Percentiles rank a stretch among this genome's conserved stretches.
phyloP scores from a whole-genome alignment of 331 rosid genomes.

The Rosa hybrid region DNA sequence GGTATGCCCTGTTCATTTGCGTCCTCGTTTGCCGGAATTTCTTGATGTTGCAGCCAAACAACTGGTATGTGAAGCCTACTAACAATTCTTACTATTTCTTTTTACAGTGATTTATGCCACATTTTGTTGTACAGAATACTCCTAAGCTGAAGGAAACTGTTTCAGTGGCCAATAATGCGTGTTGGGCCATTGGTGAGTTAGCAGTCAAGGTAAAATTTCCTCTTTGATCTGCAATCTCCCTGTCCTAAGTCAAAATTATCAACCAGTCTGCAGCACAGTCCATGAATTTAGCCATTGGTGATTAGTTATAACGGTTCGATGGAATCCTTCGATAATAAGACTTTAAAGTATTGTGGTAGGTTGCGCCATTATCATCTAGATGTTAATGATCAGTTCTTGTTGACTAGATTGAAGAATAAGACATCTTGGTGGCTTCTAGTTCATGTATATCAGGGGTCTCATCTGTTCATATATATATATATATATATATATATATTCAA shows the following conservation, averaged over 20 bases:
- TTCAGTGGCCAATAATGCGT: constrained; percentile 98
- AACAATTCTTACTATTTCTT: constrained; percentile 16
- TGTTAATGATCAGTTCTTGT: no score
- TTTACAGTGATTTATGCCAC: constrained; percentile 21
- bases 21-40: constrained; percentile 79
- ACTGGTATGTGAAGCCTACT: constrained; percentile 60
- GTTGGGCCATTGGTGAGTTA: constrained; percentile 98
- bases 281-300: not conserved
- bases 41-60: constrained; percentile 87
- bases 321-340: not conserved
- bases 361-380: not conserved
- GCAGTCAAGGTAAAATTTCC: constrained; percentile 76
- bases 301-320: not conserved
- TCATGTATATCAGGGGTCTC: not conserved
- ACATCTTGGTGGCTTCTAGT: not conserved
- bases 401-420: not conserved
- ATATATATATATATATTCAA: not conserved
- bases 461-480: not conserved
- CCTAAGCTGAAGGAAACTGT: constrained; percentile 76
- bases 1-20: constrained; percentile 87
- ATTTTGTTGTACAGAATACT: constrained; percentile 54
- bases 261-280: not conserved
- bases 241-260: not conserved
- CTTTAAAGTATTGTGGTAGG: not conserved
- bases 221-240: not conserved